These are phyloP conservation scores for Aphanomyces cochlioides DNA, from an alignment of 352 stramenopile species.

Conservation along the genomic window DNA sequence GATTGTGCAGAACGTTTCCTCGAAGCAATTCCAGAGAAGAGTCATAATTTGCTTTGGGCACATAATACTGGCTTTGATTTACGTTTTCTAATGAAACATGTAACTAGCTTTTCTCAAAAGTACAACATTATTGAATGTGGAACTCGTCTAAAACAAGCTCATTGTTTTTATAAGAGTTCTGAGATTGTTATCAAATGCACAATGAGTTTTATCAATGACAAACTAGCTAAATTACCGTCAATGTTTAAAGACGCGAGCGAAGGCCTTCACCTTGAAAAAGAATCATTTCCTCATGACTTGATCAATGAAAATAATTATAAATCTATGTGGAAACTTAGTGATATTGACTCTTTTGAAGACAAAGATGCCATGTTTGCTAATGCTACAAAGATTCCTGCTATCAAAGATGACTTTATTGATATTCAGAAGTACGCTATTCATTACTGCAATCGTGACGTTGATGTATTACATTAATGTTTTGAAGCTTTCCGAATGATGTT, in stretches of 20 bases:
- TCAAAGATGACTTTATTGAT: slow-evolving; percentile 19
- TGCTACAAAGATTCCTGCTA: slow-evolving; percentile 28
- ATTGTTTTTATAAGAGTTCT: slow-evolving; percentile 24
- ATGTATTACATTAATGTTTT: slow-evolving; percentile 29
- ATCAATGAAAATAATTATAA: slow-evolving; percentile 31
- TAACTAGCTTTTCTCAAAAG: slow-evolving; percentile 19
- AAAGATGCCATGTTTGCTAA: slow-evolving; percentile 26
- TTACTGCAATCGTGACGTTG: slow-evolving; percentile 32
- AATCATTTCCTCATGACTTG: slow-evolving; percentile 31
- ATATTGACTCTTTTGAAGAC: slow-evolving; percentile 27
- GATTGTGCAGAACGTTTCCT: slow-evolving; percentile 28
- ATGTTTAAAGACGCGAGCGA: slow-evolving; percentile 29
- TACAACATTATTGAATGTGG: slow-evolving; percentile 30
- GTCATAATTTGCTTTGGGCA: slow-evolving; percentile 28
- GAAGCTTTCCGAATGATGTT: slow-evolving; percentile 26
- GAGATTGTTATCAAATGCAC: slow-evolving; percentile 24
- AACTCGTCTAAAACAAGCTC: slow-evolving; percentile 25
- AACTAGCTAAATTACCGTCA: slow-evolving; percentile 16
- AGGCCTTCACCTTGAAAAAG: slow-evolving; percentile 27
- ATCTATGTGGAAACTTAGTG: slow-evolving; percentile 14
- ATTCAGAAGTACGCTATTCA: slow-evolving; percentile 29
- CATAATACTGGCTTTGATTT: slow-evolving; percentile 32
- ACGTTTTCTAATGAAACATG: slow-evolving; percentile 31
- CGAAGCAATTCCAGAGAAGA: slow-evolving; percentile 23
- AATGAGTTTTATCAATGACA: slow-evolving; percentile 25